Base-by-base conservation (phyloP, 1,284 basidiomycete species). In the Sanghuangporus weigelae region DNA sequence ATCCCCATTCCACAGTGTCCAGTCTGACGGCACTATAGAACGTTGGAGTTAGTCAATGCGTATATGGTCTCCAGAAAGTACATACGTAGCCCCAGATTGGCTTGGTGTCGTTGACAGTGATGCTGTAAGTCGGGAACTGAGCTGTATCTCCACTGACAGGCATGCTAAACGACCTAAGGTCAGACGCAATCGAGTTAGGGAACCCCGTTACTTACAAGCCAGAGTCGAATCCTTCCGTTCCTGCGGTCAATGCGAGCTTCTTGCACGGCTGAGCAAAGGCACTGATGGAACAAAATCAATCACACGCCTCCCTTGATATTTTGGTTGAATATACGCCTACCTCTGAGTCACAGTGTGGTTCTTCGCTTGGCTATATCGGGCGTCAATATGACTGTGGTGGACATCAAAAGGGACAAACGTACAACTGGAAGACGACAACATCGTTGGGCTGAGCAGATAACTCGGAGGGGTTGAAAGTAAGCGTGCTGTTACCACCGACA, bases 291-390 rank as follows among this genome's bases (percentile, higher is more conserved):
- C n/a, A 7, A 54, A 2, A 38, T 38, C 6, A 38, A 35, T 42
- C 8, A 36, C 2, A 14, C 31, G n/a, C n/a, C 36, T 16, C 4
- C 7, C 3, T 1, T 16, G 36, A 14, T 38, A 36, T 5, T 35
- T 19, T 57, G 23, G 2, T 11, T 38, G n/a, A 21, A 1, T 16
- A 19, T 10, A 19, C n/a, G 23, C 44, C 10, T 46, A 46, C 11
- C 84, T 85, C 71, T 87, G 85, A n/a, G 85, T 86, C 48, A 83
- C 82, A n/a, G 84, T 84, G 74, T 87, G 85, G 73, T 86, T 86
- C 77, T 84, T 86, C 70, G 78, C 75, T 66, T 79, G 79, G 79
- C 82, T 83, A 66, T 36, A 39, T 8, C 57, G 21, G 14, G 16
- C 3, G n/a, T 6, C 14, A 44, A 7, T 56, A 21, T 14, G 31